Percentiles rank a stretch among this genome's conserved stretches.
phyloP scores from a whole-genome alignment of 768 basidiomycete species.

The Kwoniella sp. region DNA sequence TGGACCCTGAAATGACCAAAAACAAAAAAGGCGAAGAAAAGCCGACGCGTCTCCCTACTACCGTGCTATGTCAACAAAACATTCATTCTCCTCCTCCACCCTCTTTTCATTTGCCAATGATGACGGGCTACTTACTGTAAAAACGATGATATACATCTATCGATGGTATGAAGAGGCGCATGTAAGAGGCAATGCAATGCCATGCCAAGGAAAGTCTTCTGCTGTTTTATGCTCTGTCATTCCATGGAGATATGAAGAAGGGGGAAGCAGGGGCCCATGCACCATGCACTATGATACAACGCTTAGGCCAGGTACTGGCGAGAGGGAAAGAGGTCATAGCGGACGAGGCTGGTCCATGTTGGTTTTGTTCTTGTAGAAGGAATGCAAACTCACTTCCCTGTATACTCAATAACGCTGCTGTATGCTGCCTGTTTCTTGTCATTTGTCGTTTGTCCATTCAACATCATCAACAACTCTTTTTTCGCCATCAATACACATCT shows the following conservation, averaged over 20 bases:
- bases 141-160: neutral
- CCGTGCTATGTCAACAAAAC: neutral
- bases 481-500: neutral
- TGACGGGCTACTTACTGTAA: neutral
- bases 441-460: neutral
- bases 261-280: neutral
- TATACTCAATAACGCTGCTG: too few species aligned
- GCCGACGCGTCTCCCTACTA: neutral
- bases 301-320: neutral
- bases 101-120: neutral
- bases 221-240: too few species aligned
- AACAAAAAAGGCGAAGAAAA: neutral
- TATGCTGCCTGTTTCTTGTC: too few species aligned
- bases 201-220: too few species aligned
- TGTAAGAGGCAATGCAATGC: neutral
- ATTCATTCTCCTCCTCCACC: neutral
- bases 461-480: neutral
- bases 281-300: neutral
- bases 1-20: neutral
- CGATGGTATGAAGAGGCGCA: neutral
- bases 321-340: neutral
- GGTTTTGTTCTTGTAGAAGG: neutral
- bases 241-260: neutral
- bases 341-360: conserved; percentile 12
- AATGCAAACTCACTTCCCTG: too few species aligned